These are phyloP conservation scores for Colletotrichum filicis DNA, from an alignment of 2,329 filamentous ascomycete species.

Conservation along the genomic window DNA sequence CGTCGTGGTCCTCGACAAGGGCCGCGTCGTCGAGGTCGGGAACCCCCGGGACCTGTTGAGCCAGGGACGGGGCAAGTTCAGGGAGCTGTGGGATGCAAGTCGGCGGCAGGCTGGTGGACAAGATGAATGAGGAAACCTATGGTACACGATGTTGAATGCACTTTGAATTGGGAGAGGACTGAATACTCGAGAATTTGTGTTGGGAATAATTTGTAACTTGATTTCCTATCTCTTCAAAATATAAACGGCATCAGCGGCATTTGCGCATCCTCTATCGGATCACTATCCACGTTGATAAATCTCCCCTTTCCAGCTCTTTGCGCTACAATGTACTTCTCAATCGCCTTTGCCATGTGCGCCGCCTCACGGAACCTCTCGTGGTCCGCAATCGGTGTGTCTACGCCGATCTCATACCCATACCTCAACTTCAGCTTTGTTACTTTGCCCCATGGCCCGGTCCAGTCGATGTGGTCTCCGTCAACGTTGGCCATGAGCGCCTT, in stretches of 20 bases:
- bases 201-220: background rate
- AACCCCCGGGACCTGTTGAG: constrained; percentile 15
- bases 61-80: constrained; percentile 22
- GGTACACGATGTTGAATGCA: too few species aligned
- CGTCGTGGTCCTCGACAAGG: constrained; percentile 34
- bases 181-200: background rate
- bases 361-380: constrained; percentile 47
- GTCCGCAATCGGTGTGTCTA: constrained; percentile 47
- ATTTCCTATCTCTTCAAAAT: background rate
- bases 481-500: constrained; percentile 55
- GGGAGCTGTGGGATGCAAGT: constrained; percentile 24
- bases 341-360: constrained; percentile 49
- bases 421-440: constrained; percentile 56
- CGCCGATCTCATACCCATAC: constrained; percentile 53
- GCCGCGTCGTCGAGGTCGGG: constrained; percentile 32
- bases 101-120: background rate
- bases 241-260: background rate
- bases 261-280: constrained; percentile 37
- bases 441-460: constrained; percentile 65
- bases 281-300: constrained; percentile 60
- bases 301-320: constrained; percentile 60
- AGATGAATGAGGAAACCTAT: background rate
- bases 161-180: background rate
- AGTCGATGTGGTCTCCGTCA: constrained; percentile 63
- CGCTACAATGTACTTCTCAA: constrained; percentile 60